Percentiles rank a stretch among this genome's conserved stretches.
phyloP scores from a whole-genome alignment of 2,329 filamentous ascomycete genomes.

The Ambrosiella xylebori region DNA sequence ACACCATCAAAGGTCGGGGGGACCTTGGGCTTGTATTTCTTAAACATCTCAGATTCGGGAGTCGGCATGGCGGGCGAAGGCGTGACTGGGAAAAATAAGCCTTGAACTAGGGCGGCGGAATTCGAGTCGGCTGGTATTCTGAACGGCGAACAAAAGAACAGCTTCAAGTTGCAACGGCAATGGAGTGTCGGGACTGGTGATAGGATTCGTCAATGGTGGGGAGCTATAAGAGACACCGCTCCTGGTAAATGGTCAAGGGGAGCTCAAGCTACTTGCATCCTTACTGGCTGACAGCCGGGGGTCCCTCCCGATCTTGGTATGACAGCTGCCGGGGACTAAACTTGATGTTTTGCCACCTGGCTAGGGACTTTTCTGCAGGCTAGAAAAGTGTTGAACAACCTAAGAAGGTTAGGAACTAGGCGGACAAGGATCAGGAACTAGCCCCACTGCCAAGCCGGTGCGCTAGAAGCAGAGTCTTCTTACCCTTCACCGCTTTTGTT shows the following conservation, averaged over 20 bases:
- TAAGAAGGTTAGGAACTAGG: too few species aligned
- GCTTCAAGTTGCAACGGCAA: neutral
- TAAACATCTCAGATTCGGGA: slow-evolving; percentile 65
- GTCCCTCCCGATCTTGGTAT: neutral
- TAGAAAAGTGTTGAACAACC: too few species aligned
- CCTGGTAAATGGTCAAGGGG: neutral
- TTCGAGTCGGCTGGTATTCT: neutral
- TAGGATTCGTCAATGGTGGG: neutral
- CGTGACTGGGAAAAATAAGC: neutral
- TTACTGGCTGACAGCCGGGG: neutral
- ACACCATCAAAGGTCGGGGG: slow-evolving; percentile 73
- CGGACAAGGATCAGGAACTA: neutral
- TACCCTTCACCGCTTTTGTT: slow-evolving; percentile 21
- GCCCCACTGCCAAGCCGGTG: neutral
- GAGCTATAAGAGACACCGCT: neutral
- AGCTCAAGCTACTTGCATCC: neutral
- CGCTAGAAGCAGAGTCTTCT: neutral
- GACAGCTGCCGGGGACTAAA: neutral
- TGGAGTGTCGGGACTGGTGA: neutral
- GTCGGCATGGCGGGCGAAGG: slow-evolving; percentile 46
- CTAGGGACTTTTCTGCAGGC: neutral
- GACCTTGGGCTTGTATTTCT: slow-evolving; percentile 69
- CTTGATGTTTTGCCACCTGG: neutral
- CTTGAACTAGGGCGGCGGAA: neutral
- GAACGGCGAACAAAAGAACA: neutral